Conservation (phyloP, 805 yeast species). For the Ogataea corticis region DNA sequence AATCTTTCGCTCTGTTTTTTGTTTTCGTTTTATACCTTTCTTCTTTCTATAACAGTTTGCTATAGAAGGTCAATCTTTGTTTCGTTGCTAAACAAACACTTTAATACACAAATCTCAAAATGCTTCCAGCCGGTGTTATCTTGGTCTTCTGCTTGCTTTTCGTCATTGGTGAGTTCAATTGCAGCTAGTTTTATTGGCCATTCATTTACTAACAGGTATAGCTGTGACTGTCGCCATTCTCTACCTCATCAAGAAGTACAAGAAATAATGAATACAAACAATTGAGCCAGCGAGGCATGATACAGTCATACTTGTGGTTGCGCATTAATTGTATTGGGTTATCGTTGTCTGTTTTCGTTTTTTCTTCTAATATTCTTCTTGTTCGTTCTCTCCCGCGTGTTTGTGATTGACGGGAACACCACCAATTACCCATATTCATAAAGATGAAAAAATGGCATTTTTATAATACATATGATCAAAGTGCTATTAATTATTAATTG, state of each 20-base stretch:
- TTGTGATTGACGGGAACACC: conserved; percentile 7
- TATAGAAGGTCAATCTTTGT: conserved; percentile 8
- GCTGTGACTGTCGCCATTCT: conserved; percentile 33
- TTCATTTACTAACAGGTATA: conserved; percentile 6
- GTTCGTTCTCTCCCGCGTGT: conserved; percentile 5
- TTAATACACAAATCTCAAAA: conserved; percentile 27
- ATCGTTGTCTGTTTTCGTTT: conserved; percentile 4
- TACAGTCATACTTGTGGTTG: background rate
- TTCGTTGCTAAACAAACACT: conserved; percentile 7
- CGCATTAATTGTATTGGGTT: background rate
- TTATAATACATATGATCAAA: conserved; percentile 4
- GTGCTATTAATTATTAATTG: conserved; percentile 10
- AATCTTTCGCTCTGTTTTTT: conserved; percentile 10
- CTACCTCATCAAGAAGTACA: conserved; percentile 33
- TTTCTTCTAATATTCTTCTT: conserved; percentile 7
- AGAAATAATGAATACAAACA: conserved; percentile 28
- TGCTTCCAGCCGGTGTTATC: conserved; percentile 69
- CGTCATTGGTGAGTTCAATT: conserved; percentile 39
- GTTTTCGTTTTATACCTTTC: conserved; percentile 10
- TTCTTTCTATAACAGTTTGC: conserved; percentile 8
- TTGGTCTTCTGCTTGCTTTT: conserved; percentile 57
- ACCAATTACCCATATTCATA: conserved; percentile 6
- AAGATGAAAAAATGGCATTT: conserved; percentile 10
- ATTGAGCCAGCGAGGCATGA: conserved; percentile 1
- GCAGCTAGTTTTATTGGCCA: background rate